phyloP scores from a whole-genome alignment of 2,329 filamentous ascomycete genomes.

The Epichloe coenophiala region DNA sequence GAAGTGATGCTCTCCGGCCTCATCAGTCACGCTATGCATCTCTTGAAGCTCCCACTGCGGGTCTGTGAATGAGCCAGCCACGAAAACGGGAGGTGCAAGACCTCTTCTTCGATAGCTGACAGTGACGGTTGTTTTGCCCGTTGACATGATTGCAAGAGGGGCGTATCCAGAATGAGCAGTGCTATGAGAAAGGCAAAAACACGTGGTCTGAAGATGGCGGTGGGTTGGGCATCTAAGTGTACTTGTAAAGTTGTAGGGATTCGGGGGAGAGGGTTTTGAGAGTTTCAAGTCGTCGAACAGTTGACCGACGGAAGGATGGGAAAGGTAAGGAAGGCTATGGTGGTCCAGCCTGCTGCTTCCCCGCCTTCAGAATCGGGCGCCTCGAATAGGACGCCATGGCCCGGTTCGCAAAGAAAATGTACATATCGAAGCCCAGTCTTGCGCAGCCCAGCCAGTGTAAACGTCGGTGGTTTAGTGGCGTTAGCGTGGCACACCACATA shows the following conservation, averaged over 20 bases:
- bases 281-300: no score
- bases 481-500: no score
- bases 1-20: constrained; percentile 44
- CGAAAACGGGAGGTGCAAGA: constrained; percentile 51
- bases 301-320: background rate
- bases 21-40: constrained; percentile 42
- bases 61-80: constrained; percentile 55
- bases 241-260: no score
- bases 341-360: no score
- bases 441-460: no score
- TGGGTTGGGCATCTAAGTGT: no score
- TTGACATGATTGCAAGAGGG: constrained; percentile 6
- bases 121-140: constrained; percentile 28
- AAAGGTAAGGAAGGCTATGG: background rate
- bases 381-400: background rate
- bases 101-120: constrained; percentile 49
- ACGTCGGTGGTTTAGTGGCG: no score
- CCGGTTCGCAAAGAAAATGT: no score
- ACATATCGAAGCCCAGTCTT: no score
- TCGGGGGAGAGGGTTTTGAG: no score
- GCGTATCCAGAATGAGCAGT: background rate
- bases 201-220: no score
- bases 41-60: constrained; percentile 54
- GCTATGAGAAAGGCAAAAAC: background rate
- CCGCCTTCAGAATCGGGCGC: background rate